Evolutionary conservation across 345 rosid species (phyloP), one percentile per base, ranked within the genome.

Genomic region (Conringia planisiliqua): DNA sequence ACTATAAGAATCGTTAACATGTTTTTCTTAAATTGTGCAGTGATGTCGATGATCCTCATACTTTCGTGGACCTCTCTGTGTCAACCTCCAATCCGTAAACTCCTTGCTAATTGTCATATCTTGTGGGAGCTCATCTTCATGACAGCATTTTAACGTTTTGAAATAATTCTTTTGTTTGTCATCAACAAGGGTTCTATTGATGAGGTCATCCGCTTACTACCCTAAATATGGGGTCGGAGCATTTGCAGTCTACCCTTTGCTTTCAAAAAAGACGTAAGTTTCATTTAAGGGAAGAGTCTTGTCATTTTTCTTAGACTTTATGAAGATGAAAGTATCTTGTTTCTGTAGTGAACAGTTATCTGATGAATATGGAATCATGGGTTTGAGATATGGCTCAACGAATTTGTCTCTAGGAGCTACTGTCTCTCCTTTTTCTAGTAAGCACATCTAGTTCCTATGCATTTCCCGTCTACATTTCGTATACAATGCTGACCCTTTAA

Each of bases 21-120:
- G 48, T 46, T 14, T 51, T 48, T 14, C 59, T 14, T 30, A 0
- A 43, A 50, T 24, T 79, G 59, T 75, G 77, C 90, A 93, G 98
- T 58, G 91, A 91, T 73, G 76, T 89, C 43, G 88, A 91, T 68
- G 89, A 93, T 82, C 98, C 97, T 64, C 87, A 91, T 82, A 91
- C 96, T n/a, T 93, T 93, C 78, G 60, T 89, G 85, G 98, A 93
- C 83, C 80, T 93, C 61, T 87, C 84, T 38, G 97, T 87, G 36
- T 91, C 97, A 8, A 91, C 74, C 76, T 77, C 88, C 44, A 89
- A 91, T 72, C 96, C 85, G 97, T 93, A 84, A 88, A 88, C 43
- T 43, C 20, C 30, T 0, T 75, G 63, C 56, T 40, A 50, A 32
- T 52, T 62, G 16, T 54, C 3, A 36, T 32, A 40, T 36, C 11